Evolutionary conservation across 768 basidiomycete species (phyloP).

Genomic region (Kwoniella sp.): DNA sequence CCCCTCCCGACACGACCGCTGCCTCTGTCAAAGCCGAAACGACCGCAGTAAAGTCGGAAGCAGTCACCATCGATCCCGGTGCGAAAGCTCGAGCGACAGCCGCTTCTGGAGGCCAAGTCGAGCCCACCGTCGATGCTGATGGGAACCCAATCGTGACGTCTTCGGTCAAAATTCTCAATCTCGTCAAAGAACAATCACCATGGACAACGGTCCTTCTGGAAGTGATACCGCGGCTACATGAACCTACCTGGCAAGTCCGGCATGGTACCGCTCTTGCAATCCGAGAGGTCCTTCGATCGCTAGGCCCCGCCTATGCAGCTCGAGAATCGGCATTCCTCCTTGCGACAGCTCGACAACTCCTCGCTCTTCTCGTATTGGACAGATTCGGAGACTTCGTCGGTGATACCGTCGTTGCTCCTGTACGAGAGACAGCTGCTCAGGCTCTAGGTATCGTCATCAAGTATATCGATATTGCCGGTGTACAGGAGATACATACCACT

Average conservation of each 20-base stretch:
- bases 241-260: conserved; percentile 82
- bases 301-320: conserved; percentile 12
- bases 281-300: conserved; percentile 68
- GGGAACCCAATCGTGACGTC: conserved; percentile 33
- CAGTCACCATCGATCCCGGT: conserved; percentile 55
- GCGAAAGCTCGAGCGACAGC: conserved; percentile 55
- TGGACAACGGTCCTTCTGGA: conserved; percentile 68
- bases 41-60: conserved; percentile 12
- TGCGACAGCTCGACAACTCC: conserved; percentile 74
- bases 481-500: conserved; percentile 76
- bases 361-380: conserved; percentile 88
- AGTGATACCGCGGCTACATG: conserved; percentile 79
- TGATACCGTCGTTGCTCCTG: conserved; percentile 95
- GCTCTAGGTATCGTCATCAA: conserved; percentile 85
- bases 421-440: conserved; percentile 93
- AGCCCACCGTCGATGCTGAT: conserved; percentile 42
- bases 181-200: conserved; percentile 38
- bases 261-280: conserved; percentile 92
- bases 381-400: conserved; percentile 98
- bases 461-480: conserved; percentile 79
- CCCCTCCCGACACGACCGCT: conserved; percentile 22
- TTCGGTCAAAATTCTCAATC: conserved; percentile 18
- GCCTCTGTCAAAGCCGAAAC: conserved; percentile 9
- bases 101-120: conserved; percentile 40
- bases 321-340: conserved; percentile 29